A percentile compares a stretch with the other conserved stretches of the same genome.
phyloP scores from a whole-genome alignment of 176 grass and related monocot genomes.

The Oryza punctata region DNA sequence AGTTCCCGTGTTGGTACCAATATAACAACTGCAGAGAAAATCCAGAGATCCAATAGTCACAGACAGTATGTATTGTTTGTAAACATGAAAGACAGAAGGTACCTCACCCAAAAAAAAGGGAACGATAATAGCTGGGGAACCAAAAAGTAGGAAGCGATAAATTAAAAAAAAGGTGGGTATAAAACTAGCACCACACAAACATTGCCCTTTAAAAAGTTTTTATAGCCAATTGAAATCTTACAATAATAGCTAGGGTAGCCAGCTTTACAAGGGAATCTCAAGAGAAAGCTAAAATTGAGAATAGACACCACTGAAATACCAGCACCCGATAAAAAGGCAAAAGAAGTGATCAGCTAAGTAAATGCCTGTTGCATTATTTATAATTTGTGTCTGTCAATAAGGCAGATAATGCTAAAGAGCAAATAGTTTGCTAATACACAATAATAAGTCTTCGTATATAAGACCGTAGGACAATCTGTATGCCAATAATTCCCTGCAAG shows the following conservation, averaged over 20 bases:
- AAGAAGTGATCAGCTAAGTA: not conserved
- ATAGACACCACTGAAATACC: not conserved
- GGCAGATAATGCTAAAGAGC: not conserved
- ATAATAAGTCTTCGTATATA: not conserved
- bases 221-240: not conserved
- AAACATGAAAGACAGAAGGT: not conserved
- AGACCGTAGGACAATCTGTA: not conserved
- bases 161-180: not conserved
- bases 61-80: not conserved
- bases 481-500: slow-evolving; percentile 1
- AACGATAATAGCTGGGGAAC: not conserved
- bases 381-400: not conserved
- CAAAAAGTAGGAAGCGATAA: not conserved
- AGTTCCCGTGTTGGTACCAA: slow-evolving; percentile 95
- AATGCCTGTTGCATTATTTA: slow-evolving; percentile 1
- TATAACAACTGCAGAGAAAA: slow-evolving; percentile 73
- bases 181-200: slow-evolving; percentile 20
- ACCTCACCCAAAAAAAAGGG: not conserved
- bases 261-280: not conserved
- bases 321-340: not conserved
- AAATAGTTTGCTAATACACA: not conserved
- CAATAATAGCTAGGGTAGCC: not conserved
- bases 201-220: not conserved
- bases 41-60: not conserved
- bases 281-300: not conserved